These are phyloP conservation scores for Xylaria sp. DNA, from an alignment of 2,329 filamentous ascomycete species.

Conservation along the genomic window DNA sequence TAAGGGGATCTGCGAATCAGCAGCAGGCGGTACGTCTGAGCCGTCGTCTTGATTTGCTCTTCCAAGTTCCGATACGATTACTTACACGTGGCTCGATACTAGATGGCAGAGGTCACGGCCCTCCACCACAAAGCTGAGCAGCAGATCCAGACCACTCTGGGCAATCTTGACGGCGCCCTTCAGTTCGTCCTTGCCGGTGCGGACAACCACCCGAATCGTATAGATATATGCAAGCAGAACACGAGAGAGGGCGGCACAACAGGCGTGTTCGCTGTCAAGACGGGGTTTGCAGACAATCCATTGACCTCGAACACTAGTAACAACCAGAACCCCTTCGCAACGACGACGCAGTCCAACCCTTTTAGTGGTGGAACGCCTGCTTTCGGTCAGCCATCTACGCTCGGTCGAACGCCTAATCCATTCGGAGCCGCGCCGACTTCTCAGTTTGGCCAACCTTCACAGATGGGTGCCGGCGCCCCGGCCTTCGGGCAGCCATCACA, in stretches of 20 bases:
- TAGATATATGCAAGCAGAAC: slow-evolving; percentile 67
- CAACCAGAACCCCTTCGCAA: slow-evolving; percentile 56
- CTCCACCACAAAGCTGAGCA: slow-evolving; percentile 72
- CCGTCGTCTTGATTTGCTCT: neutral
- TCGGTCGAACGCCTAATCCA: slow-evolving; percentile 32
- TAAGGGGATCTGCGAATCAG: slow-evolving; percentile 57
- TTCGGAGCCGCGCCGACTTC: slow-evolving; percentile 26
- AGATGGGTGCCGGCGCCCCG: slow-evolving; percentile 45
- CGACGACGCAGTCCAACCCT: slow-evolving; percentile 46
- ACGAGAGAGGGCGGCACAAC: slow-evolving; percentile 56
- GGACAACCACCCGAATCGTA: slow-evolving; percentile 79
- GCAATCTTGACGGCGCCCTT: slow-evolving; percentile 76
- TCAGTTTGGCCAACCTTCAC: slow-evolving; percentile 43
- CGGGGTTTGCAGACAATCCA: slow-evolving; percentile 42
- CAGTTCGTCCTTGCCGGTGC: slow-evolving; percentile 73
- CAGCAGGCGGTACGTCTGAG: slow-evolving; percentile 57
- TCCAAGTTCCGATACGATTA: neutral
- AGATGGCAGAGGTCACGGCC: slow-evolving; percentile 69
- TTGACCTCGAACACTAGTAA: slow-evolving; percentile 43
- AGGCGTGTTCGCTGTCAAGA: slow-evolving; percentile 54
- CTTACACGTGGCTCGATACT: slow-evolving; percentile 5
- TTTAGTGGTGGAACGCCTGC: slow-evolving; percentile 40
- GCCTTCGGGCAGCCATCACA: slow-evolving; percentile 49
- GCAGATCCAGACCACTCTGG: slow-evolving; percentile 77
- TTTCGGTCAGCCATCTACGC: slow-evolving; percentile 48